Percentiles rank a stretch among this genome's conserved stretches.
phyloP scores from a whole-genome alignment of 805 yeast species.

The Millerozyma miso region DNA sequence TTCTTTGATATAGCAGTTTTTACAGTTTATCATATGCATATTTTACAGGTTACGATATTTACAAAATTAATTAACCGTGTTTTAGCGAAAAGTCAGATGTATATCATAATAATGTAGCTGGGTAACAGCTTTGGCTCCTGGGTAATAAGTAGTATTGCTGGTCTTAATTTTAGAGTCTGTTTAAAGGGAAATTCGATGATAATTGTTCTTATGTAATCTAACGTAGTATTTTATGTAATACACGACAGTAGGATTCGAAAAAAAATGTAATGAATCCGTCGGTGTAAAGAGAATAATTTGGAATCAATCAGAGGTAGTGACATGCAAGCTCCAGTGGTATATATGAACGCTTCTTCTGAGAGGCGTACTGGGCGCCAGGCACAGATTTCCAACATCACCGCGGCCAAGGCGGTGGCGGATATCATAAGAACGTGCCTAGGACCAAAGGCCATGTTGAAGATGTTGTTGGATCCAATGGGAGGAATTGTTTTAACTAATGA shows the following conservation, averaged over 20 bases:
- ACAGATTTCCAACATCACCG: conserved; percentile 93
- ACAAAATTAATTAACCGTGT: no score
- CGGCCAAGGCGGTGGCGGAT: conserved; percentile 99
- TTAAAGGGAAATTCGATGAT: no score
- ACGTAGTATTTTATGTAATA: neutral
- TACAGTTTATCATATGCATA: neutral
- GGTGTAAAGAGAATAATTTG: neutral
- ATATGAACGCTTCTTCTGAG: conserved; percentile 73
- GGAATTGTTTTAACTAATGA: conserved; percentile 97
- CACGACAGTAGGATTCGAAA: neutral
- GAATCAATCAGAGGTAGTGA: neutral
- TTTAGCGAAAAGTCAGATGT: no score
- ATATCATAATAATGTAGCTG: no score
- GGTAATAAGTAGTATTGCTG: no score
- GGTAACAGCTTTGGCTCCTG: no score
- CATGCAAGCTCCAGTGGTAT: conserved; percentile 48
- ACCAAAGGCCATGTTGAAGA: conserved; percentile 98
- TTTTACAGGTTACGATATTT: no score
- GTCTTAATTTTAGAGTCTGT: no score
- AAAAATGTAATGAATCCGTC: neutral
- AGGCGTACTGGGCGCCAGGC: conserved; percentile 97
- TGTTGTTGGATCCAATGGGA: conserved; percentile 95
- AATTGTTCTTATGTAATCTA: no score
- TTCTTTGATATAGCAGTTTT: neutral
- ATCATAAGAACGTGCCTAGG: conserved; percentile 97